A percentile compares a stretch with the other conserved stretches of the same genome.
These are phyloP conservation scores for Populus hybrid DNA, from an alignment of 441 rosid genomes.

Conservation along the genomic window DNA sequence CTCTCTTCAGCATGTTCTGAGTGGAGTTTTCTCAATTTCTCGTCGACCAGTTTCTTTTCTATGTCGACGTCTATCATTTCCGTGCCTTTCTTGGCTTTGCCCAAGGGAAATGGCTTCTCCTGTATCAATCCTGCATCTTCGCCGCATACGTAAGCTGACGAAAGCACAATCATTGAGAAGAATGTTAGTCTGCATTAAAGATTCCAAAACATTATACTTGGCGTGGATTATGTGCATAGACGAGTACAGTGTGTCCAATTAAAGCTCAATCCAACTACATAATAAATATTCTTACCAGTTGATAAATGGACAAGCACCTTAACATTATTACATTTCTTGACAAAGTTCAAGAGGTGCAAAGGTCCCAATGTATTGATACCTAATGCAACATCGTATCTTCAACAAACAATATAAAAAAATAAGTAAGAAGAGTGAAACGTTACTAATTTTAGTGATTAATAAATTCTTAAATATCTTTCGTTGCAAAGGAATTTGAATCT, in stretches of 20 bases:
- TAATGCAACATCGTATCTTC: too few species aligned
- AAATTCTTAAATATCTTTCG: too few species aligned
- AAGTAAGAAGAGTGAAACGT: too few species aligned
- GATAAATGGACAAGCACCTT: background rate
- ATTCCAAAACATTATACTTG: background rate
- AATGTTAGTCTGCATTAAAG: background rate
- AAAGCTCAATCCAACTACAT: too few species aligned
- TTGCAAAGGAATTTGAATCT: too few species aligned
- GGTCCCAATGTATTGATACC: too few species aligned
- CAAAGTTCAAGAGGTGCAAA: too few species aligned
- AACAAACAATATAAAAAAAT: too few species aligned
- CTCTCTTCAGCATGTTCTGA: slow-evolving; percentile 9
- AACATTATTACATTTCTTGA: too few species aligned
- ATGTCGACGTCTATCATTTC: slow-evolving; percentile 22
- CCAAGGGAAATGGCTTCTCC: slow-evolving; percentile 30
- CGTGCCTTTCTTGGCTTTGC: slow-evolving; percentile 22
- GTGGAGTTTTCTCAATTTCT: slow-evolving; percentile 26
- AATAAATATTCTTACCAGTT: background rate
- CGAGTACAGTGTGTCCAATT: background rate
- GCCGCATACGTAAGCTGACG: slow-evolving; percentile 15
- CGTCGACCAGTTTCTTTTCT: slow-evolving; percentile 23
- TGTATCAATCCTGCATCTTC: slow-evolving; percentile 2
- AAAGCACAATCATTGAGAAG: background rate
- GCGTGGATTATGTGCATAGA: background rate
- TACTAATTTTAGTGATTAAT: too few species aligned